Conservation (phyloP, 164 flowering plant species). For the Magnolia sinica region DNA sequence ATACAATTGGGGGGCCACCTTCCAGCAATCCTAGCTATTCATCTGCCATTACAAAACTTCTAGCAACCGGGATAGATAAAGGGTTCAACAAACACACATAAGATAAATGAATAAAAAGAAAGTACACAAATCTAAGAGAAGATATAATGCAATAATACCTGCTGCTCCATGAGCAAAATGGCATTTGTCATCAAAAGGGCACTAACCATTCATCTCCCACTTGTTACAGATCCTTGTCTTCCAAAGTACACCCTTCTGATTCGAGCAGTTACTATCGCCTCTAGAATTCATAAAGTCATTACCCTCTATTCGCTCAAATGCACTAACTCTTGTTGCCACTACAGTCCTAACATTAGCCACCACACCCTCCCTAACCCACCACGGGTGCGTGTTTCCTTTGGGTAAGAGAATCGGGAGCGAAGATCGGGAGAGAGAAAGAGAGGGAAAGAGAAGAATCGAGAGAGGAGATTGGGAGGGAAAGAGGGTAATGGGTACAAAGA, state of each 20-base stretch:
- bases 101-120: background rate
- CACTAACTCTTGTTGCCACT: conserved; percentile 9
- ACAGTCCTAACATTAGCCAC: conserved; percentile 56
- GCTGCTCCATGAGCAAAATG: conserved; percentile 84
- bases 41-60: too few species aligned
- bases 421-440: too few species aligned
- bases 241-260: conserved; percentile 50
- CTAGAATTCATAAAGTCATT: conserved; percentile 16
- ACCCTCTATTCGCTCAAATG: conserved; percentile 30
- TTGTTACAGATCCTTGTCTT: conserved; percentile 74
- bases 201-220: conserved; percentile 65
- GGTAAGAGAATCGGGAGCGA: too few species aligned
- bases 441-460: too few species aligned
- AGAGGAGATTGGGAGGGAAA: too few species aligned
- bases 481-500: too few species aligned
- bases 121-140: background rate
- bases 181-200: conserved; percentile 77
- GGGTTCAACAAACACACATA: background rate
- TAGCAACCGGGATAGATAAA: too few species aligned
- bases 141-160: conserved; percentile 38
- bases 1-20: too few species aligned
- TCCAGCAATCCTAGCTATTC: too few species aligned
- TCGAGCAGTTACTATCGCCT: conserved; percentile 29
- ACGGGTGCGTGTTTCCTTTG: too few species aligned
- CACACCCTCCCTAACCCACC: conserved; percentile 53